A percentile compares a stretch with the other conserved stretches of the same genome.
These are phyloP conservation scores for Xylariaceae sp. DNA, from an alignment of 2,329 filamentous ascomycete genomes.

Conservation along the genomic window DNA sequence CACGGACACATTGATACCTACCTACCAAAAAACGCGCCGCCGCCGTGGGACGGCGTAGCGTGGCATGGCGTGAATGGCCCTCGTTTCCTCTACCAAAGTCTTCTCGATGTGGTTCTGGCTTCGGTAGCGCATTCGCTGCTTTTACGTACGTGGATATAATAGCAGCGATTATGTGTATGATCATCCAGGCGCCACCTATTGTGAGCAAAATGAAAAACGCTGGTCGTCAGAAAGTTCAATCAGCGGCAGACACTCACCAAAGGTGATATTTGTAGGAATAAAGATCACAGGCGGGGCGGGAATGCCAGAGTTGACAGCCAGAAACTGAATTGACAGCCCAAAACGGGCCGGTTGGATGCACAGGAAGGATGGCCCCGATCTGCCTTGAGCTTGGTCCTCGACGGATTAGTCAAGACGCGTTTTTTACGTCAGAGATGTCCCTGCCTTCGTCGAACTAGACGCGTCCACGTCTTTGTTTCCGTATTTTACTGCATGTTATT, in stretches of 20 bases:
- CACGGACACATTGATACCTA: background rate
- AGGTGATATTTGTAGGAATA: no score
- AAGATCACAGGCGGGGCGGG: background rate
- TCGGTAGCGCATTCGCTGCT: background rate
- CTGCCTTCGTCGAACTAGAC: no score
- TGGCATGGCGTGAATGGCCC: background rate
- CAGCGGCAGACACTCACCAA: no score
- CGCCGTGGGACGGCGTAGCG: background rate
- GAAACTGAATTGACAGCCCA: background rate
- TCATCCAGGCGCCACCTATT: no score
- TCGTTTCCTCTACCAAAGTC: no score
- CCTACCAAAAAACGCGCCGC: background rate
- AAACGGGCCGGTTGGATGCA: background rate
- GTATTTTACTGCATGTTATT: no score
- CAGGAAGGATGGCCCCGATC: background rate
- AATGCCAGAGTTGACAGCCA: background rate
- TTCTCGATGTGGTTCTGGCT: background rate
- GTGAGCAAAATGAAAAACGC: no score
- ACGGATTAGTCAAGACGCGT: background rate
- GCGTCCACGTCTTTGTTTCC: no score
- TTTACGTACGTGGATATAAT: no score
- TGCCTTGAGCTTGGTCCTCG: background rate
- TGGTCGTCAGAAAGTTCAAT: no score
- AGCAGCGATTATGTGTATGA: no score
- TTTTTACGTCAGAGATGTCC: background rate